Base-by-base conservation (phyloP, 106 monocot species). In the Ottelia alismoides region DNA sequence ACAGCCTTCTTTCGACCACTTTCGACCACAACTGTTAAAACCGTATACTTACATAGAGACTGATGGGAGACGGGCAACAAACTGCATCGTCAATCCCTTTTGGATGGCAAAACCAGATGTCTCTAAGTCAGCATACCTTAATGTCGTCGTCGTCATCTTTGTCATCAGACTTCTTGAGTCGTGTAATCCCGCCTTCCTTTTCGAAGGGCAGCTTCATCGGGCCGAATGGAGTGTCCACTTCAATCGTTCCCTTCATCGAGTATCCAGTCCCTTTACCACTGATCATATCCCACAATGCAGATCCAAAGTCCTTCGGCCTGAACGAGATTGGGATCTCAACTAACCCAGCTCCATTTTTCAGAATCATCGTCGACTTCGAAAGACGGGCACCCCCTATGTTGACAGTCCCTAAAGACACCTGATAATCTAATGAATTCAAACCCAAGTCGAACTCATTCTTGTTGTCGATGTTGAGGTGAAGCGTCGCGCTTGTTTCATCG, bases 221-320 rank as follows among this genome's bases (percentile, higher is more conserved):
- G 2, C 72, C 72, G 26, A 73, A 73, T 2, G 66, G 60, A 28
- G 66, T 73, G 19, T 73, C 66, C 3, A 49, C 72, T 1, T 73
- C 66, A 18, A 73, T 24, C 22, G 40, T 60, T 1, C 72, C 66
- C 61, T 73, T 73, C 32, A 73, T 54, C 5, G 66, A 45, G 31
- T 73, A 73, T 10, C 48, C 49, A 1, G 66, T 46, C 26, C 72
- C 72, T 35, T 47, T 60, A 17, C 72, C 72, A 23, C 54, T 60
- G 4, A 66, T 66, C 60, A 65, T 43, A 28, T 73, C 72, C 65
- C 72, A 73, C 19, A 66, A n/a, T 1, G 57, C 67, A 57, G 67
- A 51, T 11, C 57, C 67, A 48, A 67, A 50, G n/a, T 58, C 67
- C 31, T 57, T 32, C 2, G 58, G 67, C 25, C 57, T 57, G 31